Evolutionary conservation across 257 asterid species (phyloP), one percentile per base, ranked within the genome.

Genomic region (Craterostigma plantagineum): DNA sequence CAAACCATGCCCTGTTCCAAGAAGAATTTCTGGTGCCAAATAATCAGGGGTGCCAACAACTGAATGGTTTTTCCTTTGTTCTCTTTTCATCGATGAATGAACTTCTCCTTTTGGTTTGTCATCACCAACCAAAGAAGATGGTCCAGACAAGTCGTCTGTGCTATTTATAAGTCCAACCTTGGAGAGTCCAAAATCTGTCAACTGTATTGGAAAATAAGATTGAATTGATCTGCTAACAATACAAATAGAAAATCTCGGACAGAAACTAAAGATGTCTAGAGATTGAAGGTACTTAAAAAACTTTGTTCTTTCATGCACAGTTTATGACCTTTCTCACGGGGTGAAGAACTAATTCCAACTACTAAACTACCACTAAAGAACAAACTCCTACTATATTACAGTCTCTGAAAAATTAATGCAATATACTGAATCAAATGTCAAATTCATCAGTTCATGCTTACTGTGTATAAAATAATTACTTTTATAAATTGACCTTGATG

Each of bases 131-230:
- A 74, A 61, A 54, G 77, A 60, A 49, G 85, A 76, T 59, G 99
- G 92, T 33, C 79, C 86, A 46, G 99, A 81, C 46, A 83, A 77
- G 75, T 90, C 95, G 52, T 75, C 94, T 12, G 99, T 90, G 83
- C 99, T 83, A 59, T 75, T 67, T 67, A 90, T 90, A 50, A 90
- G 92, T 52, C 96, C 99, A 66, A 84, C 96, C 64, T 65, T 83
- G 50, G 94, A 79, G 51, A 90, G 92, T 62, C 99, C 99, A 67
- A 90, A 90, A 75, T 90, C 99, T 72, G 96, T 90, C 78, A 90
- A 65, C 96, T 90, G 99, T 43, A 48, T 76, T 42, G 51, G 49
- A 23, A 23, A 2, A 23, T 23, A 23, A 6, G 30, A 23, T 23
- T 23, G 4, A 23, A 23, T 2, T 23, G 2, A 23, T 23, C 30